Evolutionary conservation across 805 yeast genomes (phyloP), one percentile per base, ranked within the genome.

Genomic region (Brettanomyces sp.): DNA sequence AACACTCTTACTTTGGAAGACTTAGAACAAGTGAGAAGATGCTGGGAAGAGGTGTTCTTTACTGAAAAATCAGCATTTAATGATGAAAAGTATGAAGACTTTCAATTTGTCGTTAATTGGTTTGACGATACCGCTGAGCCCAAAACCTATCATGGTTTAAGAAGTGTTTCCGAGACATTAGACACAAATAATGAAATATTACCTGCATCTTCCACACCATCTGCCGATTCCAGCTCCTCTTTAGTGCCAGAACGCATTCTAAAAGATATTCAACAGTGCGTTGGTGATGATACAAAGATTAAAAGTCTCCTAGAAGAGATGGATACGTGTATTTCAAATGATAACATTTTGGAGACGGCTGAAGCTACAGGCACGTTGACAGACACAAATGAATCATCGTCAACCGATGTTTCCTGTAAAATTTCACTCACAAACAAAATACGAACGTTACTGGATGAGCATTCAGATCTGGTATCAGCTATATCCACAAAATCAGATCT

Each of bases 41-140:
- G 14, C 35, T 58, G 62, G 62, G 60, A 55, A 41, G 42, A 54
- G 8, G 42, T 58, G 8, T 42, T 58, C n/a, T 59, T 62, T 2
- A 55, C 57, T 8, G 54, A 55, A 28, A 60, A 52, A 28, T 46
- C 45, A 14, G 1, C 37, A 18, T 58, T 57, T 43, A 47, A 51
- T n/a, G 38, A 49, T 2, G 43, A 49, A 5, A 39, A 45, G 21
- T 54, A 52, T 36, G 45, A 49, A 18, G 48, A 53, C 33, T 11
- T 58, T 23, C 52, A 49, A 8, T 38, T 58, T 12, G 47, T 44
- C 14, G 42, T 55, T 14, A 23, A 43, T 12, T 35, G 39, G 39
- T 13, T 34, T 14, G 38, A 14, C 18, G 44, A 34, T 8, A 39
- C 30, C 6, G 32, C 32, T 28, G 32, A 9, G 9, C 32, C 32